Evolutionary conservation across 2,329 filamentous ascomycete species (phyloP).

Genomic region (Bipolaris zeicola): DNA sequence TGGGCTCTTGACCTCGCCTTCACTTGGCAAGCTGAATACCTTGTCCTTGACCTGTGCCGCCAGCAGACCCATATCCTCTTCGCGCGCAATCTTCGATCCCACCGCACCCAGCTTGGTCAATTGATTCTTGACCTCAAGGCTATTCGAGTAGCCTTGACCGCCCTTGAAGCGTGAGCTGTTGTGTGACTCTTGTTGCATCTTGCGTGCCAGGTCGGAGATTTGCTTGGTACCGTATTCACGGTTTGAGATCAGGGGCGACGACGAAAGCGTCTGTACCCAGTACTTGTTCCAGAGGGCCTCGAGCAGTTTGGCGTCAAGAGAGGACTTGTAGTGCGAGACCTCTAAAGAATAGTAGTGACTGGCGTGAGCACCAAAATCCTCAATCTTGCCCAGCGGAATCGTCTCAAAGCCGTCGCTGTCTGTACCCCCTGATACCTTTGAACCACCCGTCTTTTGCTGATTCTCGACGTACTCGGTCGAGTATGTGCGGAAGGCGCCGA

Average conservation of each 20-base stretch:
- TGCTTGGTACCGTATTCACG: conserved; percentile 92
- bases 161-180: conserved; percentile 45
- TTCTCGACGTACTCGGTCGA: conserved; percentile 67
- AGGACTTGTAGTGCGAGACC: conserved; percentile 92
- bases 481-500: conserved; percentile 93
- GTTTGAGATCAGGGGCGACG: conserved; percentile 88
- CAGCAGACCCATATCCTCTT: conserved; percentile 67
- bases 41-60: conserved; percentile 67
- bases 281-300: conserved; percentile 98
- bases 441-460: conserved; percentile 49
- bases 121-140: conserved; percentile 40
- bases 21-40: conserved; percentile 55
- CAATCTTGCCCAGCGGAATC: conserved; percentile 90
- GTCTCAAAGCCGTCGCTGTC: conserved; percentile 70
- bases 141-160: conserved; percentile 9
- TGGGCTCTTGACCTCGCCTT: conserved; percentile 15
- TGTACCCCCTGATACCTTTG: conserved; percentile 36
- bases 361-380: conserved; percentile 93
- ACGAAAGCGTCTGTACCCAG: conserved; percentile 94
- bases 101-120: conserved; percentile 66
- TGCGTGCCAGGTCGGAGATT: conserved; percentile 83
- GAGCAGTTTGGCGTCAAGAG: conserved; percentile 83
- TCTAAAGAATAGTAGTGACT: conserved; percentile 90
- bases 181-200: conserved; percentile 70
- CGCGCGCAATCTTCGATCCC: conserved; percentile 65